These are phyloP conservation scores for Chlorella vulgaris DNA, from an alignment of 139 green algal genomes.

Conservation along the genomic window DNA sequence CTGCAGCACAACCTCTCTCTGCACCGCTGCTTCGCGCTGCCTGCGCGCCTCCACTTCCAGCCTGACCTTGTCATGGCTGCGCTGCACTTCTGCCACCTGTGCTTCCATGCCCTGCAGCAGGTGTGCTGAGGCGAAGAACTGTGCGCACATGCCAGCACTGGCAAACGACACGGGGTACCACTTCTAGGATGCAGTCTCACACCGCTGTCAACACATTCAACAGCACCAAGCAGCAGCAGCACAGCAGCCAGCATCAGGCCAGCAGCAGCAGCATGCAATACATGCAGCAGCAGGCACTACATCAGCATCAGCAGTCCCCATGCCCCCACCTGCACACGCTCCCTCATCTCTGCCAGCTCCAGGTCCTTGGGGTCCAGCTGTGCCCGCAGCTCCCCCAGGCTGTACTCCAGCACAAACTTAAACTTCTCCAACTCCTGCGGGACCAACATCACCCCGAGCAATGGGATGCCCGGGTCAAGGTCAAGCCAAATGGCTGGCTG, in stretches of 20 bases:
- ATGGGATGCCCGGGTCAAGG: no score
- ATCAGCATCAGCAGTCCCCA: background rate
- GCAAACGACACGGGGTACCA: background rate
- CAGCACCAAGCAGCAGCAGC: background rate
- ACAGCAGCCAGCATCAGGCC: background rate
- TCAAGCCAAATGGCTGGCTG: no score
- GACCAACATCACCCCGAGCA: no score
- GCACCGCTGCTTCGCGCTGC: slow-evolving; percentile 54
- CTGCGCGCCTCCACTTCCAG: slow-evolving; percentile 4
- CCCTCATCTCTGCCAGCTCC: slow-evolving; percentile 85
- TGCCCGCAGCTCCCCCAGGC: slow-evolving; percentile 94
- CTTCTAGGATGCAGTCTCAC: background rate
- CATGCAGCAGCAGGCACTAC: background rate
- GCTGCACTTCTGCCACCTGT: background rate
- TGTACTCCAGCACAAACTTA: slow-evolving; percentile 97
- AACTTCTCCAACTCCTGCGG: slow-evolving; percentile 94
- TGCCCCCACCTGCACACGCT: slow-evolving; percentile 56
- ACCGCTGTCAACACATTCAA: background rate
- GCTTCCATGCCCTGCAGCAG: slow-evolving; percentile 11
- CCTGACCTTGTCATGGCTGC: background rate
- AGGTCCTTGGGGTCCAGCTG: slow-evolving; percentile 88
- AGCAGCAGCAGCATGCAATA: background rate
- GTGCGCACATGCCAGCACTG: background rate
- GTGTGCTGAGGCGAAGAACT: background rate
- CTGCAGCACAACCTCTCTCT: slow-evolving; percentile 57